phyloP scores from a whole-genome alignment of 148 eudicot genomes.

The Nepenthes gracilis region DNA sequence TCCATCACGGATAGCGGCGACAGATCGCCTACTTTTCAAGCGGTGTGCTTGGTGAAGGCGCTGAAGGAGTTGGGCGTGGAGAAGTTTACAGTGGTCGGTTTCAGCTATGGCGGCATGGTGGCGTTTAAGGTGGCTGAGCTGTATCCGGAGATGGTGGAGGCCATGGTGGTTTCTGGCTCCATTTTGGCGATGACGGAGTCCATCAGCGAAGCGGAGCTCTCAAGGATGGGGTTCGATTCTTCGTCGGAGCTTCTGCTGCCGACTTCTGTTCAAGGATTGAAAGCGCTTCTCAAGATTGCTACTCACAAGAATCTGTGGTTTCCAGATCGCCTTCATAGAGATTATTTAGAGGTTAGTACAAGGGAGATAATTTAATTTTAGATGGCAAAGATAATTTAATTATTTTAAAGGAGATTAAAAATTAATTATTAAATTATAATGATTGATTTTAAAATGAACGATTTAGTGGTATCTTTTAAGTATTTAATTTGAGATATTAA shows the following conservation, averaged over 20 bases:
- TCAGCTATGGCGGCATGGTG: slow-evolving; percentile 95
- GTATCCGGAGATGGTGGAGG: slow-evolving; percentile 57
- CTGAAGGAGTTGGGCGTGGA: slow-evolving; percentile 50
- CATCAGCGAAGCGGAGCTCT: slow-evolving; percentile 43
- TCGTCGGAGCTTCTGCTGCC: slow-evolving; percentile 85
- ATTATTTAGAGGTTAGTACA: slow-evolving; percentile 65
- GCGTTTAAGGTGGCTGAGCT: slow-evolving; percentile 78
- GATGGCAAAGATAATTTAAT: no score
- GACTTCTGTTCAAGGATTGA: slow-evolving; percentile 59
- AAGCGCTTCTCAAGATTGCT: slow-evolving; percentile 70
- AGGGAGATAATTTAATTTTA: no score
- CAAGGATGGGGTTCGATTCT: slow-evolving; percentile 53
- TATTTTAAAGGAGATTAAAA: no score
- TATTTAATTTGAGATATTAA: no score
- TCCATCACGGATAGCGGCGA: slow-evolving; percentile 31
- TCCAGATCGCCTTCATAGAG: slow-evolving; percentile 64
- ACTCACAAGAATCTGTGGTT: slow-evolving; percentile 81
- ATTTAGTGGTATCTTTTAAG: no score
- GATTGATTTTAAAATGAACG: no score
- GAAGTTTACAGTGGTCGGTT: slow-evolving; percentile 66
- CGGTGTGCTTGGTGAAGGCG: slow-evolving; percentile 50
- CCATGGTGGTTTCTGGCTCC: slow-evolving; percentile 73
- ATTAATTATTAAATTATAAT: no score
- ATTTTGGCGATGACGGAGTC: slow-evolving; percentile 82
- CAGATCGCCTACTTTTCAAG: slow-evolving; percentile 33